Conservation (phyloP, 2,329 filamentous ascomycete genomes). For the Pseudogymnoascus sp. region DNA sequence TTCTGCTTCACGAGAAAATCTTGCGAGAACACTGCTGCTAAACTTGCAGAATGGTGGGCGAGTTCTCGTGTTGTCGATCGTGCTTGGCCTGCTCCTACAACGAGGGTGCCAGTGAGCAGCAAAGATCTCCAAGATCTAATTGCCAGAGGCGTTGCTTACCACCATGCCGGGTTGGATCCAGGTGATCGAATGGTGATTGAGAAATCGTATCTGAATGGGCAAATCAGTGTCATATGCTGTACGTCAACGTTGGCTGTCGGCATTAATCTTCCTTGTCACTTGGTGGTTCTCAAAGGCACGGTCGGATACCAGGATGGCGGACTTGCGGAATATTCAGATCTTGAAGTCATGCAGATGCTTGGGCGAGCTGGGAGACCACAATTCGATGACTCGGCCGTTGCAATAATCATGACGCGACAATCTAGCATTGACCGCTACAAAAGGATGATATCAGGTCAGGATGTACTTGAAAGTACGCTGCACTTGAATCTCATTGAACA, state of each 20-base stretch:
- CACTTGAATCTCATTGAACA: slow-evolving; percentile 78
- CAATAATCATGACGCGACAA: slow-evolving; percentile 71
- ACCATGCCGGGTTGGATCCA: slow-evolving; percentile 68
- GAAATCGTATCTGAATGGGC: slow-evolving; percentile 58
- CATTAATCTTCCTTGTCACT: slow-evolving; percentile 75
- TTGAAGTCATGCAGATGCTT: slow-evolving; percentile 88
- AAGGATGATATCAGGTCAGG: slow-evolving; percentile 64
- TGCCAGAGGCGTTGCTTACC: slow-evolving; percentile 63
- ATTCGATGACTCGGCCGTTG: slow-evolving; percentile 69
- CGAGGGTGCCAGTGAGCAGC: slow-evolving; percentile 45
- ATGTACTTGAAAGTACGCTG: slow-evolving; percentile 69
- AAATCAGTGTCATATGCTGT: slow-evolving; percentile 78
- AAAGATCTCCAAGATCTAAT: slow-evolving; percentile 50
- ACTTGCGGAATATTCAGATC: slow-evolving; percentile 66
- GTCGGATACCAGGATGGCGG: slow-evolving; percentile 55
- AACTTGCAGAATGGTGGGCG: slow-evolving; percentile 61
- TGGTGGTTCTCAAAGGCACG: slow-evolving; percentile 79
- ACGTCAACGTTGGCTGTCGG: slow-evolving; percentile 81
- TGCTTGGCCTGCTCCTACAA: slow-evolving; percentile 56
- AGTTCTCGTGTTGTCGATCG: slow-evolving; percentile 43
- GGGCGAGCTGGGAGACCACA: slow-evolving; percentile 78
- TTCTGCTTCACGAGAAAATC: slow-evolving; percentile 76
- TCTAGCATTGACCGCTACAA: slow-evolving; percentile 62
- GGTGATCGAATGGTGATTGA: slow-evolving; percentile 63
- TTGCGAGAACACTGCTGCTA: slow-evolving; percentile 59